Percentiles rank a stretch among this genome's conserved stretches.
These are phyloP conservation scores for Amanita rubescens DNA, from an alignment of 768 basidiomycete genomes.

Conservation along the genomic window DNA sequence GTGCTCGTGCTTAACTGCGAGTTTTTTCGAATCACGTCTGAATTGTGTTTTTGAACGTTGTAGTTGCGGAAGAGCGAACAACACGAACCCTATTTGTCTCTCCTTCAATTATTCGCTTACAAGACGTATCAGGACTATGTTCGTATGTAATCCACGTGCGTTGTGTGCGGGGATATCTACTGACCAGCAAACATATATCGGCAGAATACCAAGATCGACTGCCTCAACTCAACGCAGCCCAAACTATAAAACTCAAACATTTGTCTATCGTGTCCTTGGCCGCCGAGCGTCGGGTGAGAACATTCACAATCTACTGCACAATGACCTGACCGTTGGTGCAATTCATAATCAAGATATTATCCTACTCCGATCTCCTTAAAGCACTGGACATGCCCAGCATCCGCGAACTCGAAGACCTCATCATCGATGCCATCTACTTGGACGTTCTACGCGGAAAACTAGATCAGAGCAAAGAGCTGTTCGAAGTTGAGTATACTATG, in stretches of 20 bases:
- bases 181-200: slow-evolving; percentile 5
- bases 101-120: slow-evolving; percentile 87
- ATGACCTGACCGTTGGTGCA: background rate
- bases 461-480: slow-evolving; percentile 83
- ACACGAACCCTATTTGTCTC: slow-evolving; percentile 47
- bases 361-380: slow-evolving; percentile 66
- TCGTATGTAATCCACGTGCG: slow-evolving; percentile 35
- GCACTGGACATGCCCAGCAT: slow-evolving; percentile 70
- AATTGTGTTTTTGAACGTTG: background rate
- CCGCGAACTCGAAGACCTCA: slow-evolving; percentile 90
- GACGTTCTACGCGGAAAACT: slow-evolving; percentile 86
- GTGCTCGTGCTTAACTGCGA: background rate
- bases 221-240: slow-evolving; percentile 63
- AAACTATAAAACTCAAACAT: slow-evolving; percentile 86
- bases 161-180: background rate
- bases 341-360: slow-evolving; percentile 52
- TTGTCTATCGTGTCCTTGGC: slow-evolving; percentile 87
- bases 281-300: slow-evolving; percentile 65
- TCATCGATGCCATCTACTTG: slow-evolving; percentile 95
- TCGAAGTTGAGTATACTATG: slow-evolving; percentile 90
- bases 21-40: no score
- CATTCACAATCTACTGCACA: slow-evolving; percentile 5
- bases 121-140: slow-evolving; percentile 81
- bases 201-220: slow-evolving; percentile 61
- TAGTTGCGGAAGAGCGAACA: slow-evolving; percentile 68